Conservation (phyloP, 1,139 yeast species). For the Kodamaea derodonti region DNA sequence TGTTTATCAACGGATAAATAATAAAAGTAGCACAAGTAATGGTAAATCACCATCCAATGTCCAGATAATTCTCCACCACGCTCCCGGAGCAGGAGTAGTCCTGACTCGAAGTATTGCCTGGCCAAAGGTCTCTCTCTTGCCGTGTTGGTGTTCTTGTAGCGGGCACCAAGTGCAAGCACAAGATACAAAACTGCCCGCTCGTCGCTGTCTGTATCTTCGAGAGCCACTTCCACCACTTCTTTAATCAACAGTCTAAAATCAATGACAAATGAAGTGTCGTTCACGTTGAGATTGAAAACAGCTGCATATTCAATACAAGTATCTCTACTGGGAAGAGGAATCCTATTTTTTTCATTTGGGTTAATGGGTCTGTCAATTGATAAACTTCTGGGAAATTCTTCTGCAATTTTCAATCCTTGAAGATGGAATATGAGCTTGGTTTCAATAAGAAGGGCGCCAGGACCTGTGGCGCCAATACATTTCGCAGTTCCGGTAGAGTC, state of each 20-base stretch:
- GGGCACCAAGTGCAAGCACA: slow-evolving; percentile 36
- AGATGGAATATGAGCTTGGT: slow-evolving; percentile 2
- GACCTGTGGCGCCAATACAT: slow-evolving; percentile 4
- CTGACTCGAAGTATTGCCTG: slow-evolving; percentile 6
- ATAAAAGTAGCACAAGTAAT: slow-evolving; percentile 31
- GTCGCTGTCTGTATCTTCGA: slow-evolving; percentile 15
- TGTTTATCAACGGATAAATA: slow-evolving; percentile 32
- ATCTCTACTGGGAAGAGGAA: slow-evolving; percentile 1
- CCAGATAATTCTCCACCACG: slow-evolving; percentile 6
- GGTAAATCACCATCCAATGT: slow-evolving; percentile 38
- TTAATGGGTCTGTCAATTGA: slow-evolving; percentile 4
- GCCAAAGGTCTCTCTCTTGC: slow-evolving; percentile 1
- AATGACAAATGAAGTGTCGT: slow-evolving; percentile 31
- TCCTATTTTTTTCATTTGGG: slow-evolving; percentile 2
- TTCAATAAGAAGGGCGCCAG: slow-evolving; percentile 4
- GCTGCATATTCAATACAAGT: slow-evolving; percentile 5
- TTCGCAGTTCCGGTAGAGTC: slow-evolving; percentile 4
- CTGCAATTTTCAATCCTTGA: slow-evolving; percentile 1
- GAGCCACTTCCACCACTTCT: slow-evolving; percentile 21
- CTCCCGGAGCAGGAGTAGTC: slow-evolving; percentile 5
- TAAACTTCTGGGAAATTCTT: slow-evolving; percentile 1
- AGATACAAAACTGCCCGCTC: slow-evolving; percentile 24
- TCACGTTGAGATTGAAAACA: slow-evolving; percentile 30
- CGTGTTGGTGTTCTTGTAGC: slow-evolving; percentile 11
- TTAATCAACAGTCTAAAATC: slow-evolving; percentile 25